These are phyloP conservation scores for Ceratocystis eucalypticola DNA, from an alignment of 2,329 filamentous ascomycete genomes.

Conservation along the genomic window DNA sequence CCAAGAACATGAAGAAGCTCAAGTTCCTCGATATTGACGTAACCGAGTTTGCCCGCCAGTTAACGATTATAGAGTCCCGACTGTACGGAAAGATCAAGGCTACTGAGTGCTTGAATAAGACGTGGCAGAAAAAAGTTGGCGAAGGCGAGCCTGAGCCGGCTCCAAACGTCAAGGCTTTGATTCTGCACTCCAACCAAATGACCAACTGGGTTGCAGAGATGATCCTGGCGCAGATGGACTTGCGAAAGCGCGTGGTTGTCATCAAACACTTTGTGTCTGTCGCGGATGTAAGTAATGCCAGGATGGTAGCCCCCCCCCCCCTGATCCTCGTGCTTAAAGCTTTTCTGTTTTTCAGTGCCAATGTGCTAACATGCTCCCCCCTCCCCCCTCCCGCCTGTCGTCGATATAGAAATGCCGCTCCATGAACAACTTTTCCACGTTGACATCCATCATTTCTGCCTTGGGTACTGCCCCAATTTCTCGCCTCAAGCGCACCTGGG, in stretches of 20 bases:
- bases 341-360: not conserved
- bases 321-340: not conserved
- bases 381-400: not conserved
- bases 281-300: constrained; percentile 61
- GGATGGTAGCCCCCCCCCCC: not conserved
- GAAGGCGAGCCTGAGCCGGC: constrained; percentile 75
- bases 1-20: constrained; percentile 98
- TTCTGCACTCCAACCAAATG: constrained; percentile 94
- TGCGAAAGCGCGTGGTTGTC: constrained; percentile 90
- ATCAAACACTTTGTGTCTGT: constrained; percentile 98
- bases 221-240: constrained; percentile 88
- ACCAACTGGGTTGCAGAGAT: constrained; percentile 99
- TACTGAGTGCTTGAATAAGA: constrained; percentile 94
- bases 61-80: constrained; percentile 91
- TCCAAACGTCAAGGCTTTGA: constrained; percentile 87
- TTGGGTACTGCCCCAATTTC: constrained; percentile 90
- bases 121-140: constrained; percentile 89
- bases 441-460: constrained; percentile 95
- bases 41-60: constrained; percentile 88
- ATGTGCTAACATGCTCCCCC: constrained; percentile 22
- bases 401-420: constrained; percentile 66
- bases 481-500: constrained; percentile 85
- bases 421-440: constrained; percentile 91
- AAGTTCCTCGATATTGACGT: constrained; percentile 97
- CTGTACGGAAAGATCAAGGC: constrained; percentile 93